phyloP scores from a whole-genome alignment of 176 grass and related monocot genomes.

The Stipa capillata region DNA sequence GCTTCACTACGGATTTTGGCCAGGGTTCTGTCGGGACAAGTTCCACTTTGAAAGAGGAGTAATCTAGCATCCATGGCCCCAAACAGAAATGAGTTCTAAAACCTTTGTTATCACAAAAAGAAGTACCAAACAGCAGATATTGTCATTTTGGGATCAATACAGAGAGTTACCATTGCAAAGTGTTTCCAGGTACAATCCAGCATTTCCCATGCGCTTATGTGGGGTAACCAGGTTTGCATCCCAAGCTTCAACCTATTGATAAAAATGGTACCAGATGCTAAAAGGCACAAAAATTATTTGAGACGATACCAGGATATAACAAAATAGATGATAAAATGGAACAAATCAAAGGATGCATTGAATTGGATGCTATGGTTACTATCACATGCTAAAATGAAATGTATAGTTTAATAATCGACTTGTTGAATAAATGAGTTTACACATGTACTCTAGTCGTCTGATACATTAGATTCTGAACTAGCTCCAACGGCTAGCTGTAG shows the following conservation, averaged over 20 bases:
- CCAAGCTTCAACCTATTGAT: constrained; percentile 74
- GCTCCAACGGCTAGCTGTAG: neutral
- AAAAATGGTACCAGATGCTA: constrained; percentile 20
- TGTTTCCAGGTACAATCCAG: constrained; percentile 62
- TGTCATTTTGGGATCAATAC: neutral
- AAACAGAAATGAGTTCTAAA: neutral
- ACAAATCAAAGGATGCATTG: neutral
- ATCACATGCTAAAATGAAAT: neutral
- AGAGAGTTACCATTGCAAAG: constrained; percentile 75
- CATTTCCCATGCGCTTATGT: constrained; percentile 93
- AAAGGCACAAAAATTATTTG: constrained; percentile 9
- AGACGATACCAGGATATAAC: neutral
- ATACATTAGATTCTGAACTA: neutral
- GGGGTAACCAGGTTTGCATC: constrained; percentile 94
- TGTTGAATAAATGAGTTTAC: constrained; percentile 10
- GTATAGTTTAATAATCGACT: neutral
- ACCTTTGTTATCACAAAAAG: neutral
- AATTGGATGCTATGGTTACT: neutral
- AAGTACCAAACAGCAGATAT: neutral
- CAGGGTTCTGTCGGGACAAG: neutral
- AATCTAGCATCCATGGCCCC: neutral
- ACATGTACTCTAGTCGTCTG: neutral
- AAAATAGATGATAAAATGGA: constrained; percentile 1
- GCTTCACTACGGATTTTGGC: constrained; percentile 2
- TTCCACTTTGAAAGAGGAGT: neutral